phyloP scores from a whole-genome alignment of 2,329 filamentous ascomycete genomes.

The Talaromyces marneffei region DNA sequence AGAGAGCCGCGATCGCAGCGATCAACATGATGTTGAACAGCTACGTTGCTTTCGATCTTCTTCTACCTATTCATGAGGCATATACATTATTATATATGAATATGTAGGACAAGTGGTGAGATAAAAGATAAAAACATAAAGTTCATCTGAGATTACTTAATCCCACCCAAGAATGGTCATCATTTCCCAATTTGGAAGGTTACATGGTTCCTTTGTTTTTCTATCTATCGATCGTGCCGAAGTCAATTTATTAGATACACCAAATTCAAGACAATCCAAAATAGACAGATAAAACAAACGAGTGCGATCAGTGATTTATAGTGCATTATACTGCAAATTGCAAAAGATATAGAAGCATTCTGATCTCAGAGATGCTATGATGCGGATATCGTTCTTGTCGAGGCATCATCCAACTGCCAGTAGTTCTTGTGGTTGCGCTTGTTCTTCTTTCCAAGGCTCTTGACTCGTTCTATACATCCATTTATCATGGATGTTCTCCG shows the following conservation, averaged over 20 bases:
- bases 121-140: background rate
- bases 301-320: too few relatives aligned
- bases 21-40: background rate
- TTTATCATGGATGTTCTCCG: background rate
- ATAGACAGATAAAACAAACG: too few relatives aligned
- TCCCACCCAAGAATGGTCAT: background rate
- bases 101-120: too few relatives aligned
- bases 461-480: background rate
- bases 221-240: background rate
- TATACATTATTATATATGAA: background rate
- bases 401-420: background rate
- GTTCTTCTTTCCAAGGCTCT: background rate
- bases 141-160: too few relatives aligned
- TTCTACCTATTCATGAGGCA: background rate
- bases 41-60: background rate
- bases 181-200: slow-evolving; percentile 4
- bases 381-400: background rate
- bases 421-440: background rate
- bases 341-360: background rate
- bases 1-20: background rate
- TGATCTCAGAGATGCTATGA: background rate
- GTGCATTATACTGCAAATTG: too few relatives aligned
- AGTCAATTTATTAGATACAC: too few relatives aligned
- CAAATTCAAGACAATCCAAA: too few relatives aligned
- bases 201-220: background rate